A percentile compares a stretch with the other conserved stretches of the same genome.
phyloP scores from a whole-genome alignment of 305 asterid species.

The Coffea humblotiana region DNA sequence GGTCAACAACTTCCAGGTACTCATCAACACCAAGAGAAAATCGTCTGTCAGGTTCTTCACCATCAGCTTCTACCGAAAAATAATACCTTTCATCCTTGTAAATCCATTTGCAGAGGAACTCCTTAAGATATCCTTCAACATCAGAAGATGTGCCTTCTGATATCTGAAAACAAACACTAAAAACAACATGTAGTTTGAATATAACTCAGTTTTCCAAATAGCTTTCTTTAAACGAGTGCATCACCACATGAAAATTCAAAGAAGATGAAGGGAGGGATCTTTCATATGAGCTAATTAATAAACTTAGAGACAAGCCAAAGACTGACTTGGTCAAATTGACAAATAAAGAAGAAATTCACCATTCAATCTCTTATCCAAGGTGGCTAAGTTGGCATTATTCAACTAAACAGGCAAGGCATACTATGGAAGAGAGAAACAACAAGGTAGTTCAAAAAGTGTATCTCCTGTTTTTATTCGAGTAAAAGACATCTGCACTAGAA shows the following conservation, averaged over 20 bases:
- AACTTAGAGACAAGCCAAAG: background rate
- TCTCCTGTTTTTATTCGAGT: background rate
- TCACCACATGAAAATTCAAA: background rate
- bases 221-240: background rate
- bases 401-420: background rate
- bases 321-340: background rate
- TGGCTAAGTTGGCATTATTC: background rate
- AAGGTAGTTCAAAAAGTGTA: background rate
- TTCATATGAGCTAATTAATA: background rate
- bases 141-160: constrained; percentile 46
- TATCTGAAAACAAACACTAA: constrained; percentile 67
- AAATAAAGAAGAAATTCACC: background rate
- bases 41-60: constrained; percentile 34
- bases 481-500: background rate
- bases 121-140: constrained; percentile 66
- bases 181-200: constrained; percentile 3
- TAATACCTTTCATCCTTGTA: constrained; percentile 48
- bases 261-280: background rate
- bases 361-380: background rate
- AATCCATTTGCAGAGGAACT: constrained; percentile 64
- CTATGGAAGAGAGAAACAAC: background rate
- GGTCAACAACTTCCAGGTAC: constrained; percentile 75
- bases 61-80: constrained; percentile 34
- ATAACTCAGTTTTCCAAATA: background rate
- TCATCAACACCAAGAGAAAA: constrained; percentile 47